Percentiles rank a stretch among this genome's conserved stretches.
phyloP scores from a whole-genome alignment of 805 yeast species.

The Barnettozyma sucrosica region DNA sequence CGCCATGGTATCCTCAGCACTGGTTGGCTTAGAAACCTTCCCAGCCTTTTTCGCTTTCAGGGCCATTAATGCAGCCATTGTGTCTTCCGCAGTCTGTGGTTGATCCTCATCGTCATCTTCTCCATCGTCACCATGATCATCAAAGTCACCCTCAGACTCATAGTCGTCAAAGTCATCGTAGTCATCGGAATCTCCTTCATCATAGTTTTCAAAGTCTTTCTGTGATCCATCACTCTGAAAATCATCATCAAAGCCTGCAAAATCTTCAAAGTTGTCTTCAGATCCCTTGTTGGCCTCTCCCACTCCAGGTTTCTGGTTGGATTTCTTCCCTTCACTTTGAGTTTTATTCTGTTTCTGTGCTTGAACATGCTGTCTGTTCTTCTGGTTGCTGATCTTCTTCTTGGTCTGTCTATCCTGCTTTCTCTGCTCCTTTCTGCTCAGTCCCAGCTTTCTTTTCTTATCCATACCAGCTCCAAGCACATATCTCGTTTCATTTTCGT shows the following conservation, averaged over 20 bases:
- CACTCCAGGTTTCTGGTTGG: neutral
- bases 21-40: constrained; percentile 13
- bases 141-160: constrained; percentile 21
- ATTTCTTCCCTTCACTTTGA: constrained; percentile 3
- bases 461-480: constrained; percentile 25
- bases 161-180: constrained; percentile 21
- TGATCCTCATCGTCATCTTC: constrained; percentile 22
- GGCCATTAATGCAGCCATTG: constrained; percentile 39
- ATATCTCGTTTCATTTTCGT: constrained; percentile 36
- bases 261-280: constrained; percentile 25
- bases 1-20: constrained; percentile 39
- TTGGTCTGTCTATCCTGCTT: constrained; percentile 31
- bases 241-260: constrained; percentile 20
- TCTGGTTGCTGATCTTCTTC: constrained; percentile 1
- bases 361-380: constrained; percentile 4
- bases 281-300: constrained; percentile 12
- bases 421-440: constrained; percentile 38
- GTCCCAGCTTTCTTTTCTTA: constrained; percentile 28
- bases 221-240: constrained; percentile 4
- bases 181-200: constrained; percentile 26
- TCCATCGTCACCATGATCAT: constrained; percentile 26
- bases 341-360: neutral
- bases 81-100: constrained; percentile 36
- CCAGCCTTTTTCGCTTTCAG: constrained; percentile 32
- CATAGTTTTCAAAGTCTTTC: constrained; percentile 9